phyloP scores from a whole-genome alignment of 305 asterid genomes.

The Rubia balearica region DNA sequence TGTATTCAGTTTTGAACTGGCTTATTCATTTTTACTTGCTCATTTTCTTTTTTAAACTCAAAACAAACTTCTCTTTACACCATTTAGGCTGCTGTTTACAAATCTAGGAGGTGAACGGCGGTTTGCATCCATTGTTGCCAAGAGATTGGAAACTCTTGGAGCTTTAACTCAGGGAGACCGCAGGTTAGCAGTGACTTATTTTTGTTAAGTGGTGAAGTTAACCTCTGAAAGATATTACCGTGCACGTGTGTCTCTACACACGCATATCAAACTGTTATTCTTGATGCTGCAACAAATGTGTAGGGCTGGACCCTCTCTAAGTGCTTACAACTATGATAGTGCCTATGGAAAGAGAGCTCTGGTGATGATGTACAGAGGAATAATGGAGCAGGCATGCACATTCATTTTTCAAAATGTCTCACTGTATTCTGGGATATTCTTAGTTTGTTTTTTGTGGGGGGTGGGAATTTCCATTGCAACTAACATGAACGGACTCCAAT shows the following conservation, averaged over 20 bases:
- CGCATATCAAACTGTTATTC: constrained; percentile 13
- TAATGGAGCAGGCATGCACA: constrained; percentile 69
- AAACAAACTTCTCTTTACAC: constrained; percentile 9
- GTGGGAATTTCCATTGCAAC: background rate
- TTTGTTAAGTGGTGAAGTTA: constrained; percentile 7
- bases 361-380: constrained; percentile 63
- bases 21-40: background rate
- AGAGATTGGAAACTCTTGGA: constrained; percentile 94
- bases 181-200: constrained; percentile 40
- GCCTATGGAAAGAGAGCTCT: constrained; percentile 83
- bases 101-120: constrained; percentile 99
- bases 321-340: constrained; percentile 95
- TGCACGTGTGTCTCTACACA: background rate
- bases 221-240: background rate
- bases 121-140: constrained; percentile 96
- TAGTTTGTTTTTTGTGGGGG: background rate
- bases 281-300: constrained; percentile 20
- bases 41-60: background rate
- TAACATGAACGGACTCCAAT: constrained; percentile 1
- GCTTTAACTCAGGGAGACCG: constrained; percentile 99
- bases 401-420: constrained; percentile 17
- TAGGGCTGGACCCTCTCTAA: constrained; percentile 96
- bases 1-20: background rate
- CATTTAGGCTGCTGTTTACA: constrained; percentile 72
- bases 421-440: constrained; percentile 4